phyloP scores from a whole-genome alignment of 108 stramenopile species.

The Conticribra guillardii region DNA sequence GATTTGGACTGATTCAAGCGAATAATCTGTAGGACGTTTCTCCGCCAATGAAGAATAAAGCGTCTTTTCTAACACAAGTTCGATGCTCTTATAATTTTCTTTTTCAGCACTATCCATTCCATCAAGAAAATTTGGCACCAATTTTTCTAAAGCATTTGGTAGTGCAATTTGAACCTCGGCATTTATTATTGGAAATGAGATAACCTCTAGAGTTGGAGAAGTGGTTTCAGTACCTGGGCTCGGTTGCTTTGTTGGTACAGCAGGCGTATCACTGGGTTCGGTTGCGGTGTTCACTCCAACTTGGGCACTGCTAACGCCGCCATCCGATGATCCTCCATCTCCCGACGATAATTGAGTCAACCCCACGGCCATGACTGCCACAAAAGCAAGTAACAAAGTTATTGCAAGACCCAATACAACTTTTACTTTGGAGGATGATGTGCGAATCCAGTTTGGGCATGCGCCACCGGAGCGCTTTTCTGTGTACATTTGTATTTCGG shows the following conservation, averaged over 20 bases:
- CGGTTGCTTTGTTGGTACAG: not conserved
- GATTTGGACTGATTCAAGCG: constrained; percentile 16
- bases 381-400: constrained; percentile 15
- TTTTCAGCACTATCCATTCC: constrained; percentile 4
- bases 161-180: constrained; percentile 16
- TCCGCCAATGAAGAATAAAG: constrained; percentile 13
- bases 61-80: constrained; percentile 16
- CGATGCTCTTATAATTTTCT: constrained; percentile 16
- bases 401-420: not conserved
- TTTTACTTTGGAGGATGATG: constrained; percentile 23
- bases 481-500: not conserved
- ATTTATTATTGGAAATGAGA: constrained; percentile 13
- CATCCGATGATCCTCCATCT: not conserved
- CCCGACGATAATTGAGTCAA: constrained; percentile 3
- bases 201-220: not conserved
- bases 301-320: constrained; percentile 4
- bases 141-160: constrained; percentile 23
- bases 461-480: constrained; percentile 7
- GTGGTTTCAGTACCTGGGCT: not conserved
- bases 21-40: constrained; percentile 19
- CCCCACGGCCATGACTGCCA: constrained; percentile 19
- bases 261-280: not conserved
- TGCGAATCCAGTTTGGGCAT: constrained; percentile 25
- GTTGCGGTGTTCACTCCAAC: constrained; percentile 5
- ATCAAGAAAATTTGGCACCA: constrained; percentile 16